Percentiles rank a stretch among this genome's conserved stretches.
These are phyloP conservation scores for Chaetomiaceae sp. DNA, from an alignment of 2,329 filamentous ascomycete species.

Conservation along the genomic window DNA sequence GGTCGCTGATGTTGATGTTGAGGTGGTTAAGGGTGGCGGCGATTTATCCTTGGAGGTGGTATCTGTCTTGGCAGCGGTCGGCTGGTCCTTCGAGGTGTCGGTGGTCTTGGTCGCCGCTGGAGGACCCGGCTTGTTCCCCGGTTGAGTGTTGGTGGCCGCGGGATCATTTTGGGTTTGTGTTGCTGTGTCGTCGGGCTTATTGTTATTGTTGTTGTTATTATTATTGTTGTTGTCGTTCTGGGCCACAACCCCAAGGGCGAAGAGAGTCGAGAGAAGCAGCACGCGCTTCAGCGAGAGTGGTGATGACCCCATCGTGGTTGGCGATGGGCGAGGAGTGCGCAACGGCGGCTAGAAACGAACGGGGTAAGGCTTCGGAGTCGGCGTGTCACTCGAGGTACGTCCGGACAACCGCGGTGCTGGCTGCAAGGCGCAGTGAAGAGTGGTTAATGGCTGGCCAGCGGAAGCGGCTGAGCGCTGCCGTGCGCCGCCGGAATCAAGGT, in stretches of 20 bases:
- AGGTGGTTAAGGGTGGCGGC: too few species aligned
- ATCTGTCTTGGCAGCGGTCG: too few species aligned
- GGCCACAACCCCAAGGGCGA: constrained; percentile 25
- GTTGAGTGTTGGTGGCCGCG: background rate
- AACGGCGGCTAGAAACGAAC: constrained; percentile 3
- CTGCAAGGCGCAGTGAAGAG: background rate
- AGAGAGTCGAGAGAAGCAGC: constrained; percentile 28
- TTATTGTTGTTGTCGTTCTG: constrained; percentile 20
- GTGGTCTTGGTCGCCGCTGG: background rate
- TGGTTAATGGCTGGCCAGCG: background rate
- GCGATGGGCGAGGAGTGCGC: background rate
- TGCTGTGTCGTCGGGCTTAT: background rate
- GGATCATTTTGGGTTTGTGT: background rate
- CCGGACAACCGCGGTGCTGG: background rate
- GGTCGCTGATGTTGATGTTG: background rate
- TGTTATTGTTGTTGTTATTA: constrained; percentile 7
- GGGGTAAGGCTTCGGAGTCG: background rate
- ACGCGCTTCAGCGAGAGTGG: constrained; percentile 29
- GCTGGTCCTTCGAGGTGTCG: too few species aligned
- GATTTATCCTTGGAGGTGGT: background rate
- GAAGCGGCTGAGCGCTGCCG: constrained; percentile 6
- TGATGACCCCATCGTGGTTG: constrained; percentile 25
- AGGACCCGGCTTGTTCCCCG: background rate
- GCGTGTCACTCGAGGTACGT: background rate
- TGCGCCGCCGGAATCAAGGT: constrained; percentile 7